Conservation (phyloP, 495 filamentous ascomycete genomes). For the Penicillium odoratum region DNA sequence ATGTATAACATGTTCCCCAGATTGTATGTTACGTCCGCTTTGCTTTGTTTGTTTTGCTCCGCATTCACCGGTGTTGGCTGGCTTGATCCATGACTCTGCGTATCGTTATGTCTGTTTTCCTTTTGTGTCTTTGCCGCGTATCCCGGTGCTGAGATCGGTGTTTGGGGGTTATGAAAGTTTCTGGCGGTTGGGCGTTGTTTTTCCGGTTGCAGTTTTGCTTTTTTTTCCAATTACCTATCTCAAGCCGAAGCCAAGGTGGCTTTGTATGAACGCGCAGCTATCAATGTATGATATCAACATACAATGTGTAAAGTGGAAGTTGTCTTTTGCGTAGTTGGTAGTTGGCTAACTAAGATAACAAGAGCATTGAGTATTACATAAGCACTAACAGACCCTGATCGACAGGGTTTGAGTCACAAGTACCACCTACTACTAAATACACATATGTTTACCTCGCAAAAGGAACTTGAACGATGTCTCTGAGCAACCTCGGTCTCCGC, state of each 20-base stretch:
- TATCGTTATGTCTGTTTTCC: neutral
- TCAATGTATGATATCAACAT: slow-evolving; percentile 26
- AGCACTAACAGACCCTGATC: too few species aligned
- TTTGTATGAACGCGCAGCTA: slow-evolving; percentile 18
- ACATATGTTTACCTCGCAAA: too few species aligned
- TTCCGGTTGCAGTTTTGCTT: slow-evolving; percentile 4
- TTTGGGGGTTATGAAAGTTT: neutral
- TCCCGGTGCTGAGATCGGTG: slow-evolving; percentile 5
- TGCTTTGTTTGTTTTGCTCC: slow-evolving; percentile 13
- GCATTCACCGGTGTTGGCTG: slow-evolving; percentile 32
- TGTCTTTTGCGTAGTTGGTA: neutral
- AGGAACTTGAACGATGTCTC: slow-evolving; percentile 2
- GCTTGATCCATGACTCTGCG: neutral
- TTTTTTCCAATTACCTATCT: slow-evolving; percentile 5
- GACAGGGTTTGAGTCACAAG: too few species aligned
- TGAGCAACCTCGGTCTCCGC: slow-evolving; percentile 18
- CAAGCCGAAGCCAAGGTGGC: slow-evolving; percentile 13
- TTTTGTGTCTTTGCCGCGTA: neutral
- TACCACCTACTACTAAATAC: too few species aligned
- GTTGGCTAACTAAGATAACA: too few species aligned
- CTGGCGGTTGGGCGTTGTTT: neutral
- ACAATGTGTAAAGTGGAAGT: slow-evolving; percentile 12
- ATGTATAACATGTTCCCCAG: slow-evolving; percentile 27
- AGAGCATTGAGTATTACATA: too few species aligned
- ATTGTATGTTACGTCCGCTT: slow-evolving; percentile 12